These are phyloP conservation scores for Cladorrhinum sp. DNA, from an alignment of 2,329 filamentous ascomycete genomes.

Conservation along the genomic window DNA sequence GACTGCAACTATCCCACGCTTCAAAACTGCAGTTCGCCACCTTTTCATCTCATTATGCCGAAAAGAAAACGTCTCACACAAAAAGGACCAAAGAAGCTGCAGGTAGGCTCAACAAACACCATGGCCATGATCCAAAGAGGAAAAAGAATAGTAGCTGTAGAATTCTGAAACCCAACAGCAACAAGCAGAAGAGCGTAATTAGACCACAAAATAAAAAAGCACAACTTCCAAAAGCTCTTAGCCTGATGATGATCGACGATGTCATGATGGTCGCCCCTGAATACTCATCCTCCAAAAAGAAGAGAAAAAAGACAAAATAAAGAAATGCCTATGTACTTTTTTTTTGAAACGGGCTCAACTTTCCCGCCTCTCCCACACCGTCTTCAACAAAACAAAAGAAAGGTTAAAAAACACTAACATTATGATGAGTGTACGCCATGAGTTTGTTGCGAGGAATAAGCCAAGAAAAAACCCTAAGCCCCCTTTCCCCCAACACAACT, in stretches of 20 bases:
- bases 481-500: constrained; percentile 3
- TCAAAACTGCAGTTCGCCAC: no score
- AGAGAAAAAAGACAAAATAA: constrained; percentile 17
- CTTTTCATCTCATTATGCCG: no score
- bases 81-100: not conserved
- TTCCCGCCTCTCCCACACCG: not conserved
- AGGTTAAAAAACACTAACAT: constrained; percentile 13
- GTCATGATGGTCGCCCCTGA: not conserved
- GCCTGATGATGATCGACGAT: not conserved
- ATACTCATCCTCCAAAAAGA: constrained; percentile 18
- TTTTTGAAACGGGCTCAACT: not conserved
- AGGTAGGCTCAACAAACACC: not conserved
- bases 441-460: constrained; percentile 17
- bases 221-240: not conserved
- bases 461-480: constrained; percentile 17
- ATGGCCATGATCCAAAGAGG: not conserved
- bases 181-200: not conserved
- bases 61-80: not conserved
- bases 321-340: constrained; percentile 7
- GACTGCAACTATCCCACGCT: no score
- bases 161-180: not conserved
- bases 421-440: constrained; percentile 18
- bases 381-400: constrained; percentile 6
- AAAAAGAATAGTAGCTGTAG: not conserved
- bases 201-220: constrained; percentile 1